phyloP scores from a whole-genome alignment of 202 grass and related monocot species.

The Hordeum pubiflorum region DNA sequence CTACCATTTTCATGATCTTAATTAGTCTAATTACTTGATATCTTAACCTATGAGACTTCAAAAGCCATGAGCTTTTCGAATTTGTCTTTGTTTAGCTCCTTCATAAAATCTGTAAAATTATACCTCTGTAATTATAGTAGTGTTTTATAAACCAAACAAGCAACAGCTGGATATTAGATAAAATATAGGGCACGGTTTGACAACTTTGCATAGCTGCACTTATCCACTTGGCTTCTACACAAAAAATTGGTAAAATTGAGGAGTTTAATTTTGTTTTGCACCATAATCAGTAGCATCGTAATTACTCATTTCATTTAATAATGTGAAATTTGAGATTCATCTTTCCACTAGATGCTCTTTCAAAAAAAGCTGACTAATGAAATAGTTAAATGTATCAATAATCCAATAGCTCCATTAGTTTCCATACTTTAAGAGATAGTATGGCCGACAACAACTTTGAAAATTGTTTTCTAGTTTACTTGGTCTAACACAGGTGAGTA shows the following conservation, averaged over 20 bases:
- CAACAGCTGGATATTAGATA: not conserved
- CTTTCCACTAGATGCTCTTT: not conserved
- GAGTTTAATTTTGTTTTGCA: not conserved
- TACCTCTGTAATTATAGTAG: too few species aligned
- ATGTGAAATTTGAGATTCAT: not conserved
- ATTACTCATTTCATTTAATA: not conserved
- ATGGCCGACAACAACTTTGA: too few species aligned
- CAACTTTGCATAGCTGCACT: not conserved
- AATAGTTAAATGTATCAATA: not conserved
- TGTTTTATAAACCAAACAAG: not conserved
- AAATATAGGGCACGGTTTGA: not conserved
- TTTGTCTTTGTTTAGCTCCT: too few species aligned
- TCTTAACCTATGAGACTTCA: too few species aligned
- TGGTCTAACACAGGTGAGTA: not conserved
- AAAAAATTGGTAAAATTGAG: not conserved
- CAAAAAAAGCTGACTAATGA: not conserved
- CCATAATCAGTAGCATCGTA: not conserved
- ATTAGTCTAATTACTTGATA: too few species aligned
- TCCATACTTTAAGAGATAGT: too few species aligned
- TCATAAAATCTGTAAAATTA: not conserved
- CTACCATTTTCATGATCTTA: too few species aligned
- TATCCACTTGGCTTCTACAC: too few species aligned
- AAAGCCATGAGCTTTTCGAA: too few species aligned
- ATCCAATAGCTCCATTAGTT: too few species aligned
- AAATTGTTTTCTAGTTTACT: too few species aligned